Base-by-base conservation (phyloP, 352 stramenopile genomes). In the Globisporangium camurandrum region DNA sequence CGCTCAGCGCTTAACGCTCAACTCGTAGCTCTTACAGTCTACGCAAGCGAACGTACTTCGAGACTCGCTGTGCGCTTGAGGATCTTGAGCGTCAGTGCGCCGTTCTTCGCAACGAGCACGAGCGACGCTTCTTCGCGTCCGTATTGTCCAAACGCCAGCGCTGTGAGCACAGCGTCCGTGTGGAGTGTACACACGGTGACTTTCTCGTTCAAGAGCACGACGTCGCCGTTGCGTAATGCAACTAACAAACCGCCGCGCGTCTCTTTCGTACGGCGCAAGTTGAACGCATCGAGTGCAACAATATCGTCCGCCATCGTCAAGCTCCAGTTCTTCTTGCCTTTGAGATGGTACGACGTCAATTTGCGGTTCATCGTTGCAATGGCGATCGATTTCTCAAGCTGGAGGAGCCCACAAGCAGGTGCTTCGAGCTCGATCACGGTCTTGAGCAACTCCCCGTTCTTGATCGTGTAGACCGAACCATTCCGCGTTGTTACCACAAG, bases 251-350 rank as follows among this genome's bases (percentile, higher is more conserved):
- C 69, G 23, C 86, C 73, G 2, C 78, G 69, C 4, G 81, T 82
- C 53, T 90, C 71, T 51, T 90, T 91, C 0, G 75, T 89, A 20
- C 78, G 73, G 0, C 73, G 67, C 9, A 88, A 48, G 51, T 69
- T 84, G 54, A 90, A 86, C 26, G 76, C 63, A 36, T 91, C 74
- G 36, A 97, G 71, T 4, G 85, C 75, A 17, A 88, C 76, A 46
- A 96, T 86, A 51, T 88, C 79, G 37, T 88, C 77, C 5, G 76
- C 59, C 82, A 96, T 86, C 14, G 66, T 76, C 40, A 96, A 39
- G 23, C 75, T 92, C 85, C 83, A 95, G 67, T 95, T 93, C 61
- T 94, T 95, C 47, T 93, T 91, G 22, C 88, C 87, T 51, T 96
- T 96, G 41, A 96, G 66, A 49, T 94, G 83, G 49, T 86, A 97